These are phyloP conservation scores for Ascochyta fabae DNA, from an alignment of 2,329 filamentous ascomycete species.

Conservation along the genomic window DNA sequence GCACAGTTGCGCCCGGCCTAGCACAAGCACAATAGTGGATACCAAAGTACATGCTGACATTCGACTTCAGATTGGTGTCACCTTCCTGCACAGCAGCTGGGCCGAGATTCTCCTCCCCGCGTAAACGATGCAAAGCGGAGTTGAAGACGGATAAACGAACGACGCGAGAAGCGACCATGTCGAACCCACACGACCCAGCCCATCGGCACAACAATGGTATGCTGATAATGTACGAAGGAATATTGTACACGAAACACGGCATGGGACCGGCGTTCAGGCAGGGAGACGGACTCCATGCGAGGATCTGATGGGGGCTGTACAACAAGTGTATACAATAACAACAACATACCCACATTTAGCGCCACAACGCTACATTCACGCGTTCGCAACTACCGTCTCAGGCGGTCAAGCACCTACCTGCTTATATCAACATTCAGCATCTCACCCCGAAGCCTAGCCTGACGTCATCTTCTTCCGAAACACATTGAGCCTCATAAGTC, in stretches of 20 bases:
- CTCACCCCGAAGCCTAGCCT: background rate
- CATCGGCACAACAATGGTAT: background rate
- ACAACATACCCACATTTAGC: conserved; percentile 11
- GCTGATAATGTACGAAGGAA: background rate
- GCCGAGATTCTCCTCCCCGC: conserved; percentile 58
- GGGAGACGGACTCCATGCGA: conserved; percentile 1
- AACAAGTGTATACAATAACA: conserved; percentile 21
- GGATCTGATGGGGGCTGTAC: conserved; percentile 14
- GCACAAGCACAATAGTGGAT: background rate
- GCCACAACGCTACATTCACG: background rate
- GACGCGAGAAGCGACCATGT: background rate
- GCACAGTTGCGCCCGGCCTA: background rate
- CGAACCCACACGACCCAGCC: background rate
- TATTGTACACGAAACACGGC: conserved; percentile 5
- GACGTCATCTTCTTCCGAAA: conserved; percentile 2
- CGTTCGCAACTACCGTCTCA: background rate
- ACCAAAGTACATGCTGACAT: conserved; percentile 25
- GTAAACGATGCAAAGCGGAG: conserved; percentile 40
- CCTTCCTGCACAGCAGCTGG: conserved; percentile 61
- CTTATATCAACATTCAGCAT: background rate
- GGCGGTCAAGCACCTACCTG: background rate
- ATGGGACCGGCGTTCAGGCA: conserved; percentile 29
- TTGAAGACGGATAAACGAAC: background rate
- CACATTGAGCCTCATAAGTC: background rate
- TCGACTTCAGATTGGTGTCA: conserved; percentile 54